Base-by-base conservation (phyloP, 306 rosid genomes). In the Dalbergia cochinchinensis region DNA sequence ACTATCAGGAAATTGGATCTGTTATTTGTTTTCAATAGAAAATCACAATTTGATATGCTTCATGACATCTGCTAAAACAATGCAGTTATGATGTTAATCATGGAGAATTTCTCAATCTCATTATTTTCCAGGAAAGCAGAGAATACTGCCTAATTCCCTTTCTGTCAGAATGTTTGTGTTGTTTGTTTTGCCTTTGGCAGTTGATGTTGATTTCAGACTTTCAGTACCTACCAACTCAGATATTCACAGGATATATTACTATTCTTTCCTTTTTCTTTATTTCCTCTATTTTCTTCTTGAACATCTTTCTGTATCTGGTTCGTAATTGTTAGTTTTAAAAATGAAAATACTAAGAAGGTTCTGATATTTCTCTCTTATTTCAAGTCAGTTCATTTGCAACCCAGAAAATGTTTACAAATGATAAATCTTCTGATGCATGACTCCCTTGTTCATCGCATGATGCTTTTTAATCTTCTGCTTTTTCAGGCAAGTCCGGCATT, bases 401-500 rank as follows among this genome's bases (percentile, higher is more conserved):
- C 34, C 14, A 11, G 31, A 26, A 69, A 58, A 44, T 37, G 20
- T 55, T 42, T 64, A 57, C 74, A 51, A 20, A 80, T 57, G 65
- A 65, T 57, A 42, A 71, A 33, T 11, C 13, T 48, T 71, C 39
- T 71, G n/a, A 65, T 69, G n/a, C 75, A 50, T 51, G 9, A 31
- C 42, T 39, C 12, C 51, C 77, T 41, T 78, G 18, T 76, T 70
- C 69, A 62, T 69, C 73, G 59, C 26, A 71, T 53, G 69, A 77
- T 65, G 72, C 26, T 42, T 58, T 51, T 58, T 51, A 58, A 68
- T 60, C 39, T 74, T 75, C 42, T n/a, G 50, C 54, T 61, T 55
- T 87, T 83, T 66, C 93, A 96, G 98, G 83, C 61, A 79, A 78
- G 5, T 78, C 97, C 98, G 26, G 85, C 86, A 67, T 91, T 96